Evolutionary conservation across 2,329 filamentous ascomycete genomes (phyloP), one percentile per base, ranked within the genome.

Genomic region (Amauroascus niger): DNA sequence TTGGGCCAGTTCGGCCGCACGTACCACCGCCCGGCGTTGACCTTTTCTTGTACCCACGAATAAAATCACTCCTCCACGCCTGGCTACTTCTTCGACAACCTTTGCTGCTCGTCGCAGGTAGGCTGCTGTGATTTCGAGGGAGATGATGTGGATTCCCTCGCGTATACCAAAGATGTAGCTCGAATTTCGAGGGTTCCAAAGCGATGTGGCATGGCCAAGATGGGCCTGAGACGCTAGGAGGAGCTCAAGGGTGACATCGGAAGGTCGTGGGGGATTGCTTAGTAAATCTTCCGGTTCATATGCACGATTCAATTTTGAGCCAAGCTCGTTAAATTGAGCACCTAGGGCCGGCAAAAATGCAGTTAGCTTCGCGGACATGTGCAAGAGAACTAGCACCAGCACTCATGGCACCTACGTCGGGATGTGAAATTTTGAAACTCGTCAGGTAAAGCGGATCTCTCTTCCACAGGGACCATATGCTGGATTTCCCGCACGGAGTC

Each of bases 171-270:
- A 90, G 67, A 98, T 97, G 73, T 97, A 97, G 61, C 87, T 81
- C 59, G 89, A 84, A 74, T 97, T 98, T 50, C 82, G 84, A 9
- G 93, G 90, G 72, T 98, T 95, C 93, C 93, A 98, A 48, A 90
- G 79, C 57, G 87, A 87, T 0, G 86, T 91, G 64, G 87, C 81
- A 73, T 98, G 93, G 58, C 93, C 93, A 69, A 97, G 82, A 72
- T 95, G 89, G 52, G 82, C 82, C 72, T 95, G 88, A 30, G 85
- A 83, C 44, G 89, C 87, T 76, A 95, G 84, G 58, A 98, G 81
- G 57, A 95, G 79, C 74, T 96, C 90, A 56, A 98, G 82, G 46
- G 89, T 90, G 57, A 97, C 80, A 64, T 96, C 86, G 67, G 84
- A 77, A 22, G 88, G 84, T 37, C 72, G 72, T 1, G 89, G 89